Evolutionary conservation across 176 grass and related monocot species (phyloP).

Genomic region (barley (Hordeum vulgare)): DNA sequence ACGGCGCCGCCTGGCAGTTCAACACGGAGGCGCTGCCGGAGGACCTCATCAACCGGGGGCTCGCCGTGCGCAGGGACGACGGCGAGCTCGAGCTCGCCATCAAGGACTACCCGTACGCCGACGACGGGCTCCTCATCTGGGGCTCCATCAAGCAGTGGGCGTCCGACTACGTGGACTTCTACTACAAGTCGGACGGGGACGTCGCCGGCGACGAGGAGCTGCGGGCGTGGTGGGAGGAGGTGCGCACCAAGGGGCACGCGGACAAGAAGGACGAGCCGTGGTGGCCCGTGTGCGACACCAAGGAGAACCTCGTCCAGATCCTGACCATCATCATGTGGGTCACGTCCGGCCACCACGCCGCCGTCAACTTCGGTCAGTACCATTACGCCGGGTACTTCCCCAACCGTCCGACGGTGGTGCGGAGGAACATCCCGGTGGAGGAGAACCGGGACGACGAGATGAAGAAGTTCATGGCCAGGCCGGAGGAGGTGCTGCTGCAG

Average conservation of each 20-base stretch:
- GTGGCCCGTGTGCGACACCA: slow-evolving; percentile 56
- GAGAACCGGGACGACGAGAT: slow-evolving; percentile 22
- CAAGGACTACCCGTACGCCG: slow-evolving; percentile 75
- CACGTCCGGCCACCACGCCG: slow-evolving; percentile 72
- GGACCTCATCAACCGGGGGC: slow-evolving; percentile 66
- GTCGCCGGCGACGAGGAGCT: slow-evolving; percentile 49
- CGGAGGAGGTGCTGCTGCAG: slow-evolving; percentile 48
- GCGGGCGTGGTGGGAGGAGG: slow-evolving; percentile 72
- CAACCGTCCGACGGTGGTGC: slow-evolving; percentile 58
- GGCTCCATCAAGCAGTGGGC: slow-evolving; percentile 52
- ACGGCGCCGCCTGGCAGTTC: slow-evolving; percentile 59
- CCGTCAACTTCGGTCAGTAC: slow-evolving; percentile 92
- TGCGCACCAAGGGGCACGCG: slow-evolving; percentile 67
- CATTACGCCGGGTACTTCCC: slow-evolving; percentile 85
- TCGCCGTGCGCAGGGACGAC: slow-evolving; percentile 40
- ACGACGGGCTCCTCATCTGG: slow-evolving; percentile 73
- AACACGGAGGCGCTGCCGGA: slow-evolving; percentile 69
- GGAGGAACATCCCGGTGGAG: slow-evolving; percentile 76
- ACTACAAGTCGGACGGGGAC: slow-evolving; percentile 43
- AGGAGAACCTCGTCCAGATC: slow-evolving; percentile 34
- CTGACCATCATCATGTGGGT: slow-evolving; percentile 85
- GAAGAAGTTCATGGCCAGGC: slow-evolving; percentile 37
- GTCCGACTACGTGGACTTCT: slow-evolving; percentile 42
- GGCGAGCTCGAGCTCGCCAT: slow-evolving; percentile 53
- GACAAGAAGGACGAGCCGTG: slow-evolving; percentile 95